Conservation (phyloP, 805 yeast genomes). For the Starmerella riodocensis region DNA sequence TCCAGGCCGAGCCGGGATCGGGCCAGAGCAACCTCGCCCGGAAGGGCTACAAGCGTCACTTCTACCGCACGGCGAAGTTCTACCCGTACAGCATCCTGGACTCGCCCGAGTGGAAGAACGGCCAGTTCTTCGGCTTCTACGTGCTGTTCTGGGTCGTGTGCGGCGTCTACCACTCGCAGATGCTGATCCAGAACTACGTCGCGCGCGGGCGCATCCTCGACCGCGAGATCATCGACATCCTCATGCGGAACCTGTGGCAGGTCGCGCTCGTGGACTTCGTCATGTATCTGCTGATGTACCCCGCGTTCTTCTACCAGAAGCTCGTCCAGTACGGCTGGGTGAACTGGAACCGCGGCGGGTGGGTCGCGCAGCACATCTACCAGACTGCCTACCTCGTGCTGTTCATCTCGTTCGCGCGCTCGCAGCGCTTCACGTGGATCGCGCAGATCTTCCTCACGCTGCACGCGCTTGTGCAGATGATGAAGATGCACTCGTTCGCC, state of each 20-base stretch:
- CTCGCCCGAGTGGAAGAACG: constrained; percentile 21
- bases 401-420: constrained; percentile 46
- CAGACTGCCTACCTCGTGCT: constrained; percentile 43
- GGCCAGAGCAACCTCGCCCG: too few relatives aligned
- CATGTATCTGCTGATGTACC: constrained; percentile 60
- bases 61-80: constrained; percentile 17
- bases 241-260: constrained; percentile 47
- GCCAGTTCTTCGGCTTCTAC: constrained; percentile 61
- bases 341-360: constrained; percentile 54
- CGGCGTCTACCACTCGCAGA: constrained; percentile 27
- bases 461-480: constrained; percentile 73
- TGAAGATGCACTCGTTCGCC: constrained; percentile 92
- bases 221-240: constrained; percentile 43
- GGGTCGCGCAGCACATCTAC: constrained; percentile 43
- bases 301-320: constrained; percentile 47
- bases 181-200: constrained; percentile 40
- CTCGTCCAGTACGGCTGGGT: constrained; percentile 35
- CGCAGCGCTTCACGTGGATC: constrained; percentile 66
- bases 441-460: constrained; percentile 72
- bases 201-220: constrained; percentile 34
- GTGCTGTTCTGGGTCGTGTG: constrained; percentile 36
- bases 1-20: too few relatives aligned
- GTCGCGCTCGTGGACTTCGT: constrained; percentile 61
- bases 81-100: constrained; percentile 24
- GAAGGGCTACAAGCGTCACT: constrained; percentile 13